A percentile compares a stretch with the other conserved stretches of the same genome.
Conservation (phyloP, 257 asterid genomes). For the Gardenia jasminoides region DNA sequence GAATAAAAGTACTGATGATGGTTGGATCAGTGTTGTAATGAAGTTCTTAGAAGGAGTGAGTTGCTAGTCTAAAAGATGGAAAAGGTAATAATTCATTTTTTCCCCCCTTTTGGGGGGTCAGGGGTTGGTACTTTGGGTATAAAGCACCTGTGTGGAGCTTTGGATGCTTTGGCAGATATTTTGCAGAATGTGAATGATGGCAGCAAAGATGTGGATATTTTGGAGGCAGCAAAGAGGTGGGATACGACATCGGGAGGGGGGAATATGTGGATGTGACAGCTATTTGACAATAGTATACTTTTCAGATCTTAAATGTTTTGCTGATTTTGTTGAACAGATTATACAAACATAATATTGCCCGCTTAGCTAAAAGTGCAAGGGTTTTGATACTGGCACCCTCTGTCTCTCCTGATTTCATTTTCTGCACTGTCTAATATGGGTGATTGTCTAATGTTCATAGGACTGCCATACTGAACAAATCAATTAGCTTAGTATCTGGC, state of each 20-base stretch:
- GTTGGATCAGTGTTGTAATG: constrained; percentile 12
- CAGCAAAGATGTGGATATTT: constrained; percentile 18
- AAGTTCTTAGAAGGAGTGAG: constrained; percentile 7
- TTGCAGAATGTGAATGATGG: constrained; percentile 13
- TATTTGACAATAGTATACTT: not conserved
- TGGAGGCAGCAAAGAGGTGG: constrained; percentile 22
- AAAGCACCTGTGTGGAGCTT: constrained; percentile 2
- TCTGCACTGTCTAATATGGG: not conserved
- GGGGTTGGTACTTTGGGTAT: not conserved
- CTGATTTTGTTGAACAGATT: not conserved
- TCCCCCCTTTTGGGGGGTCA: not conserved
- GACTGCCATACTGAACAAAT: not conserved
- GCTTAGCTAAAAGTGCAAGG: no score
- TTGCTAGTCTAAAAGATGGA: constrained; percentile 20
- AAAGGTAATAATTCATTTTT: not conserved
- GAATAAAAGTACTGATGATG: not conserved
- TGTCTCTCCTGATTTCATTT: not conserved
- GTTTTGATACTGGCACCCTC: not conserved
- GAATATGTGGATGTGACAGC: constrained; percentile 27
- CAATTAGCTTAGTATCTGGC: not conserved
- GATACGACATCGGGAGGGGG: constrained; percentile 22
- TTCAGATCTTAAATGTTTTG: not conserved
- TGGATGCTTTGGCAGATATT: constrained; percentile 10
- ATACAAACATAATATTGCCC: not conserved
- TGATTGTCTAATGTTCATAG: not conserved